A percentile compares a stretch with the other conserved stretches of the same genome.
These are phyloP conservation scores for Fistulinella cinereoalba DNA, from an alignment of 1,284 basidiomycete genomes.

Conservation along the genomic window DNA sequence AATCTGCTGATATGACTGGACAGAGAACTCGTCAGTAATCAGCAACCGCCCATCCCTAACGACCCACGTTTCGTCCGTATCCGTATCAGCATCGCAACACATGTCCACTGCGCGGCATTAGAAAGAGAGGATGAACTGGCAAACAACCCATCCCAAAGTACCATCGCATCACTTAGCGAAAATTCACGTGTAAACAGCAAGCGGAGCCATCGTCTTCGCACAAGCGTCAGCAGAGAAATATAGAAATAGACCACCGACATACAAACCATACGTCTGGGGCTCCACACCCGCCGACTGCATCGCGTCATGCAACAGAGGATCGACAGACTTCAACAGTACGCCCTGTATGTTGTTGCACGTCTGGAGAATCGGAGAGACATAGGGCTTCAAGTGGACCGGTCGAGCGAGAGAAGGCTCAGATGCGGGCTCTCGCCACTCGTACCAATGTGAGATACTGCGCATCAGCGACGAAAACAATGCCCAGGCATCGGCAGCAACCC, in stretches of 20 bases:
- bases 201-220: slow-evolving; percentile 80
- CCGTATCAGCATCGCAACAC: slow-evolving; percentile 88
- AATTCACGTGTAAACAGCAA: slow-evolving; percentile 90
- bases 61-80: slow-evolving; percentile 80
- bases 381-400: slow-evolving; percentile 52
- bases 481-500: slow-evolving; percentile 84
- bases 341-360: slow-evolving; percentile 79
- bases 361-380: slow-evolving; percentile 78
- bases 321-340: slow-evolving; percentile 68
- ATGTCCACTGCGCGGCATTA: slow-evolving; percentile 78
- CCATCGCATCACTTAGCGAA: slow-evolving; percentile 67
- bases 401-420: slow-evolving; percentile 41
- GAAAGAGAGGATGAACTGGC: slow-evolving; percentile 69
- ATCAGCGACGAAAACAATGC: slow-evolving; percentile 77
- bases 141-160: slow-evolving; percentile 90
- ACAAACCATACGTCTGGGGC: slow-evolving; percentile 95
- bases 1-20: slow-evolving; percentile 81
- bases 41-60: slow-evolving; percentile 1
- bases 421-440: slow-evolving; percentile 78
- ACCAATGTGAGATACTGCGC: slow-evolving; percentile 76
- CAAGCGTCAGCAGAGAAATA: slow-evolving; percentile 11
- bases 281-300: slow-evolving; percentile 82
- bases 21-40: slow-evolving; percentile 9
- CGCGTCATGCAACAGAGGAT: slow-evolving; percentile 75
- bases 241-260: slow-evolving; percentile 15